Conservation (phyloP, 805 yeast genomes). For the Wickerhamiella cacticola region DNA sequence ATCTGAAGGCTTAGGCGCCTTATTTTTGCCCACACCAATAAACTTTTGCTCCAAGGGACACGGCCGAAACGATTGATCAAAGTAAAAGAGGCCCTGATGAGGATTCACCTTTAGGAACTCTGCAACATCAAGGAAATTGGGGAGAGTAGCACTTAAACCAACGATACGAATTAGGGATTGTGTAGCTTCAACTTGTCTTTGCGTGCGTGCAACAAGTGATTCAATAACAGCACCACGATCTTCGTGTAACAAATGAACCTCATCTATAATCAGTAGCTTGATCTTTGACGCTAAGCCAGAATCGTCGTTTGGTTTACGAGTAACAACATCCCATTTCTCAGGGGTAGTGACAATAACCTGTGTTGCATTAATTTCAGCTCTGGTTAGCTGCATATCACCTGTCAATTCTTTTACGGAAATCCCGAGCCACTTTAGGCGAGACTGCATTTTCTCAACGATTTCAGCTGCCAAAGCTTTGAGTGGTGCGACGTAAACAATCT, state of each 20-base stretch:
- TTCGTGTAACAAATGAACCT: slow-evolving; percentile 91
- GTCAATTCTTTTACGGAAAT: slow-evolving; percentile 78
- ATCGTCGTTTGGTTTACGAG: slow-evolving; percentile 85
- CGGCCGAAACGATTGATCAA: slow-evolving; percentile 87
- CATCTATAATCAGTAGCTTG: slow-evolving; percentile 80
- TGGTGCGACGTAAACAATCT: slow-evolving; percentile 87
- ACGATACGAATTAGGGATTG: slow-evolving; percentile 91
- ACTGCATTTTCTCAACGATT: slow-evolving; percentile 78
- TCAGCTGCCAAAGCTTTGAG: slow-evolving; percentile 92
- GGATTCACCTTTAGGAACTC: slow-evolving; percentile 82
- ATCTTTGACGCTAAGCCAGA: slow-evolving; percentile 74
- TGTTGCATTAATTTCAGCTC: slow-evolving; percentile 64
- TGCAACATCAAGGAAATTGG: slow-evolving; percentile 85
- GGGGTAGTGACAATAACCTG: slow-evolving; percentile 91
- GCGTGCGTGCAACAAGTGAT: slow-evolving; percentile 84
- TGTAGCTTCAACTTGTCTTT: slow-evolving; percentile 86
- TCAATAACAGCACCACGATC: slow-evolving; percentile 98
- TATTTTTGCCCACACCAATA: slow-evolving; percentile 49
- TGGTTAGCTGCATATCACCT: slow-evolving; percentile 89
- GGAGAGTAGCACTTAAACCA: slow-evolving; percentile 88
- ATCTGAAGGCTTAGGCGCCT: slow-evolving; percentile 71
- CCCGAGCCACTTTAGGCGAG: slow-evolving; percentile 72
- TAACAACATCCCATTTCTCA: slow-evolving; percentile 96
- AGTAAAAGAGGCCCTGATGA: slow-evolving; percentile 83
- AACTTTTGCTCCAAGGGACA: slow-evolving; percentile 83